These are phyloP conservation scores for Endogone sp. DNA, from an alignment of 192 early-diverging fungal species.

Conservation along the genomic window DNA sequence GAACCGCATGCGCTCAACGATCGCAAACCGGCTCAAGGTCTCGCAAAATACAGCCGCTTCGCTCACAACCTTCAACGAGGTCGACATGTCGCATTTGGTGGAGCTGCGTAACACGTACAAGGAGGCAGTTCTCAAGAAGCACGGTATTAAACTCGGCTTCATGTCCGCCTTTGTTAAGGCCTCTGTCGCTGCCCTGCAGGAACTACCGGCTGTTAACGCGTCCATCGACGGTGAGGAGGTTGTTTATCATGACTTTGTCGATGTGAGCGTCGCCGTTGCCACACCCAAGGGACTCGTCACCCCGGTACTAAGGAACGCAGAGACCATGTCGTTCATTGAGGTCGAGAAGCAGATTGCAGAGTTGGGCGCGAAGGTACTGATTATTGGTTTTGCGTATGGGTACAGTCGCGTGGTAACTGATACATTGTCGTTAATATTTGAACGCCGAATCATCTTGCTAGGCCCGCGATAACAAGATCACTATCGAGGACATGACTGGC, in stretches of 20 bases:
- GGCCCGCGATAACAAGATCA: conserved; percentile 93
- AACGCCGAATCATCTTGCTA: conserved; percentile 31
- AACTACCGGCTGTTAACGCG: conserved; percentile 92
- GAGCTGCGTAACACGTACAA: conserved; percentile 91
- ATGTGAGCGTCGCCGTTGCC: conserved; percentile 94
- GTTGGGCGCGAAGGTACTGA: conserved; percentile 70
- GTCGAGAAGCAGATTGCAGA: conserved; percentile 89
- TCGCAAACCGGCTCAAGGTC: conserved; percentile 93
- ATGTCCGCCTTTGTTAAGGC: conserved; percentile 99
- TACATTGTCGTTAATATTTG: neutral
- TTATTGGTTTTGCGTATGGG: neutral
- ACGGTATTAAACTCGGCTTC: conserved; percentile 96
- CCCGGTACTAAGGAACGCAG: conserved; percentile 91
- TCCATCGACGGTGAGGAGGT: conserved; percentile 90
- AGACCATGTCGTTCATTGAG: conserved; percentile 81
- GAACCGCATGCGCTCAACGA: conserved; percentile 96
- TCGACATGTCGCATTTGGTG: conserved; percentile 97
- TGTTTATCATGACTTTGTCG: conserved; percentile 92
- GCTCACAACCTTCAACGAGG: conserved; percentile 99
- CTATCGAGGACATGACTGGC: conserved; percentile 96
- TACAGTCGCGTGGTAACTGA: no score
- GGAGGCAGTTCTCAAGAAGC: conserved; percentile 89
- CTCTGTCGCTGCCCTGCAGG: conserved; percentile 75
- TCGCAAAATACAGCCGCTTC: conserved; percentile 96
- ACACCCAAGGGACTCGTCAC: conserved; percentile 99